phyloP scores from a whole-genome alignment of 2,329 filamentous ascomycete genomes.

The Nemania bipapillata region DNA sequence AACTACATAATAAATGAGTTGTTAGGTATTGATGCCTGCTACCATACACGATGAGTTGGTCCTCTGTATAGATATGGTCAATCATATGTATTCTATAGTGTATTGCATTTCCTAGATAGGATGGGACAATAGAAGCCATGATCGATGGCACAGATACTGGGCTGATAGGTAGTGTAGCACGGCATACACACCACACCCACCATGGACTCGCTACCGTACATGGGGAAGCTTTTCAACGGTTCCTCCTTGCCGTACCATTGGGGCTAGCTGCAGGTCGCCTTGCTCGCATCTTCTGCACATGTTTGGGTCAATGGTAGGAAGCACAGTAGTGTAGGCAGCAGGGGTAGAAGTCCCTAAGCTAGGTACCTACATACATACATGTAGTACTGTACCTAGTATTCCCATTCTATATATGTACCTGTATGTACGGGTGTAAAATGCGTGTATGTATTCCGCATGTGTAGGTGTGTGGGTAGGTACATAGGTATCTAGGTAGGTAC shows the following conservation, averaged over 20 bases:
- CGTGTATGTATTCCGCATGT: no score
- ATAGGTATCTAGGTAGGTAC: no score
- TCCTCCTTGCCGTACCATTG: slow-evolving; percentile 25
- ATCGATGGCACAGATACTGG: background rate
- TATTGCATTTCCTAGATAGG: no score
- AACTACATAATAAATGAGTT: background rate
- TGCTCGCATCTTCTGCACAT: slow-evolving; percentile 30
- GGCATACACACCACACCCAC: slow-evolving; percentile 12
- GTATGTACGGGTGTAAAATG: background rate
- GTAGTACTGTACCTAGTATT: no score
- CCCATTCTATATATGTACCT: background rate
- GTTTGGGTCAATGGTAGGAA: slow-evolving; percentile 27
- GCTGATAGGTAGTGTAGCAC: slow-evolving; percentile 14
- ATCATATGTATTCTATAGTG: no score
- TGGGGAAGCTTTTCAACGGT: slow-evolving; percentile 22
- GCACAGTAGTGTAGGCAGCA: slow-evolving; percentile 2
- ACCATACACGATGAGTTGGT: background rate
- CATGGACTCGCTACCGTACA: slow-evolving; percentile 17
- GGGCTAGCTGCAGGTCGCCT: slow-evolving; percentile 30
- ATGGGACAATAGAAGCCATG: no score
- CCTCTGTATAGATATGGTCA: no score
- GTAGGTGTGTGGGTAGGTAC: no score
- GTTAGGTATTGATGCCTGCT: background rate
- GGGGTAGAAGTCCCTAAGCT: slow-evolving; percentile 26
- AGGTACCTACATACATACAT: no score